Conservation (phyloP, 306 rosid genomes). For the Citrullus amarus region DNA sequence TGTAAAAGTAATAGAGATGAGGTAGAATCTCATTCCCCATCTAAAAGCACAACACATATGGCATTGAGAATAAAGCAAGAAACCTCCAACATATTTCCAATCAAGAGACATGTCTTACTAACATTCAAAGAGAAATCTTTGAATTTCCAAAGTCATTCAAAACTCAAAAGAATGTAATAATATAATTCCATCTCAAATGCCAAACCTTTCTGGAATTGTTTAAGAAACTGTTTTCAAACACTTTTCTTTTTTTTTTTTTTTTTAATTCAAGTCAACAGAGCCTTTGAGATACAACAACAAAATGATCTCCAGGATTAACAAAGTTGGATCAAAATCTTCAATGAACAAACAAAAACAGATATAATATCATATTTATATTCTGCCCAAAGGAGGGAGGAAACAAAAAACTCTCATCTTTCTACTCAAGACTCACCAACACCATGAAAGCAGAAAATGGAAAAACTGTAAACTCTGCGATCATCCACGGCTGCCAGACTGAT, state of each 20-base stretch:
- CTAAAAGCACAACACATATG: not conserved
- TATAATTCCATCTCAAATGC: not conserved
- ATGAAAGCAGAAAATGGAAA: conserved; percentile 20
- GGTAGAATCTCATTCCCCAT: not conserved
- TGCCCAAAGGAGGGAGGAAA: not conserved
- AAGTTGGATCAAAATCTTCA: conserved; percentile 18
- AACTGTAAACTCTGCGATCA: conserved; percentile 21
- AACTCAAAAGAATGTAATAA: not conserved
- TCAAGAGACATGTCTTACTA: not conserved
- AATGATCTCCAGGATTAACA: conserved; percentile 3
- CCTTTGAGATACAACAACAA: conserved; percentile 3
- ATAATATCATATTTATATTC: not conserved
- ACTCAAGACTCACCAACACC: conserved; percentile 16
- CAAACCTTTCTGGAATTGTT: not conserved
- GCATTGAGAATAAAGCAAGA: not conserved
- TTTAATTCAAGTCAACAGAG: not conserved
- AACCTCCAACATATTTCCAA: not conserved
- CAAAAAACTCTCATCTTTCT: not conserved
- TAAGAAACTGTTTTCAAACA: not conserved
- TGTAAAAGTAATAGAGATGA: not conserved
- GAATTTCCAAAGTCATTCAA: conserved; percentile 2
- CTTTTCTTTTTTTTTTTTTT: not conserved
- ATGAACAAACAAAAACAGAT: conserved; percentile 12
- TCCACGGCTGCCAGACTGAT: conserved; percentile 35
- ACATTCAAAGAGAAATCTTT: not conserved